Conservation (phyloP, 805 yeast species). For the Yarrowia alimentaria region DNA sequence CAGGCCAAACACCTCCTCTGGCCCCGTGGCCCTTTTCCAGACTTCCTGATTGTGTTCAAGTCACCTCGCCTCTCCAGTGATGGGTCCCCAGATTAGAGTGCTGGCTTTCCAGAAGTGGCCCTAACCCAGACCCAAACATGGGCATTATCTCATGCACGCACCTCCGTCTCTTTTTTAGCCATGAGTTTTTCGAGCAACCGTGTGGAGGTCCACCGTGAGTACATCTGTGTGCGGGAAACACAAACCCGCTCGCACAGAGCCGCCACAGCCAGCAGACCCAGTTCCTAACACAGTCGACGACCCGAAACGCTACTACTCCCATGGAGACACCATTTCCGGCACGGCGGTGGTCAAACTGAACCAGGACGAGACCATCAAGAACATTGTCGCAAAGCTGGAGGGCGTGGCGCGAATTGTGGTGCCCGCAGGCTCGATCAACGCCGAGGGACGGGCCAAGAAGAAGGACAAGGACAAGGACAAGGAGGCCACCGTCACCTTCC, state of each 20-base stretch:
- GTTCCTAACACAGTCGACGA: slow-evolving; percentile 18
- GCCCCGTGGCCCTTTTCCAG: too few species aligned
- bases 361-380: slow-evolving; percentile 35
- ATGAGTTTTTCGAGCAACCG: slow-evolving; percentile 24
- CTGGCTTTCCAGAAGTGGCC: too few species aligned
- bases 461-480: slow-evolving; percentile 32
- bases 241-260: too few species aligned
- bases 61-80: too few species aligned
- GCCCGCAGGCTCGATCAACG: slow-evolving; percentile 31
- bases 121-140: slow-evolving; percentile 17
- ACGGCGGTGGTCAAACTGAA: slow-evolving; percentile 32
- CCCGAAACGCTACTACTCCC: slow-evolving; percentile 23
- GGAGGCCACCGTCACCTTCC: slow-evolving; percentile 32
- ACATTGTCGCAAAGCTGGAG: slow-evolving; percentile 38
- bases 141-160: slow-evolving; percentile 21
- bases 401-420: slow-evolving; percentile 36
- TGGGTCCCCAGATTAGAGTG: too few species aligned
- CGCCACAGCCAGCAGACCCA: background rate
- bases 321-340: slow-evolving; percentile 35
- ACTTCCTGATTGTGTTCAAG: too few species aligned
- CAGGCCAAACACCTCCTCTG: too few species aligned
- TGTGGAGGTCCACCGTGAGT: slow-evolving; percentile 22
- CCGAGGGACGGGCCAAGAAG: slow-evolving; percentile 32
- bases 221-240: too few species aligned
- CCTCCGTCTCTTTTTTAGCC: background rate